Evolutionary conservation across 441 rosid genomes (phyloP), one percentile per base, ranked within the genome.

Genomic region (Sinapis alba): DNA sequence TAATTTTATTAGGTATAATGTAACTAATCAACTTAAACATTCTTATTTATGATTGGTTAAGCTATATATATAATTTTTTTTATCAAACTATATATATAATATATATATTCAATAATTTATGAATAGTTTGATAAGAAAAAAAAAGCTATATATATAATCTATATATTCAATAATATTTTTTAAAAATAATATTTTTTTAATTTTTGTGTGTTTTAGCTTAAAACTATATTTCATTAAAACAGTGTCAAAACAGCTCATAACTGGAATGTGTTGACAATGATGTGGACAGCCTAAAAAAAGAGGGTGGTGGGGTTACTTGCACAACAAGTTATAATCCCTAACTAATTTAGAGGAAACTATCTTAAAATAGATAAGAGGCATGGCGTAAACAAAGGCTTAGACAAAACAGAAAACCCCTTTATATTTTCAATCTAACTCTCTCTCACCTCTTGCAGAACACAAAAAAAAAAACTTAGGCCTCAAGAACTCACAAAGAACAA

Each of bases 311-410:
- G 19, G 38, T 77, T 71, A 58, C 80, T 65, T 71, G 72, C n/a
- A 34, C 18, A 64, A 60, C 6, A 78, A 66, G 77, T 66, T 66
- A 24, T n/a, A 18, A 15, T 19, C 73, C 66, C 38, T 47, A 5
- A 71, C 28, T 7, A 36, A 66, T 78, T 72, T 47, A 26, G 11
- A 51, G 68, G 73, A 24, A 77, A 65, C 2, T 1, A 51, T 10
- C 77, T 66, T 36, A 66, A 78, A 50, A 60, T 72, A 78, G 81
- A 19, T 26, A 78, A 78, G 77, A 72, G 73, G 81, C 59, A 66
- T 60, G 32, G 77, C 81, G 69, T 66, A 61, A 78, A 66, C 65
- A 65, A 66, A 34, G 81, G 77, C 73, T 56, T 45, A 51, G 26
- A 43, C 73, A 66, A 78, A 78, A 57, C 66, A 60, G 41, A 56